Evolutionary conservation across 1,139 yeast species (phyloP).

Genomic region (Lodderomyces metapsilosis): DNA sequence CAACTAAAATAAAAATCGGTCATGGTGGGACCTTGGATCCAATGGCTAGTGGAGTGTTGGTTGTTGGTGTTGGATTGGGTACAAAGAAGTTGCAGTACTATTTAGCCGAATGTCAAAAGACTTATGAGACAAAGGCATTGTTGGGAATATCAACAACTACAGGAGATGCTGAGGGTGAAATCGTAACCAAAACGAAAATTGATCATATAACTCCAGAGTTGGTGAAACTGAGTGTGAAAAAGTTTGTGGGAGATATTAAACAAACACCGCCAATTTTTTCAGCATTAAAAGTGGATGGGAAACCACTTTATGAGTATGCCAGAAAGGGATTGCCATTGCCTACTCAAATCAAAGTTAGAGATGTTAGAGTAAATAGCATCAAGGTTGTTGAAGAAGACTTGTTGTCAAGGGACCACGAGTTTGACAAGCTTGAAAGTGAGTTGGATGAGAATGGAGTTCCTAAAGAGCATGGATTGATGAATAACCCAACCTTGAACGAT

Average conservation of each 20-base stretch:
- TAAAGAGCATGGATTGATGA: slow-evolving; percentile 43
- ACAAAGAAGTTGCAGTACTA: slow-evolving; percentile 78
- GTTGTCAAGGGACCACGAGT: slow-evolving; percentile 56
- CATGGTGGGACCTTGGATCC: slow-evolving; percentile 99
- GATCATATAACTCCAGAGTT: slow-evolving; percentile 58
- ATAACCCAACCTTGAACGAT: slow-evolving; percentile 62
- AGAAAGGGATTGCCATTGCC: slow-evolving; percentile 87
- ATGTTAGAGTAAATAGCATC: slow-evolving; percentile 59
- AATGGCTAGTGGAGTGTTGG: slow-evolving; percentile 87
- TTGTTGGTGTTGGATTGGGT: slow-evolving; percentile 87
- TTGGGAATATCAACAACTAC: slow-evolving; percentile 92
- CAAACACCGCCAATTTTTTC: slow-evolving; percentile 97
- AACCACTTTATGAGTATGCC: slow-evolving; percentile 91
- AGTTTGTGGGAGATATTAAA: slow-evolving; percentile 72
- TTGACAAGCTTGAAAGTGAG: slow-evolving; percentile 48
- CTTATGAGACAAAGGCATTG: slow-evolving; percentile 80
- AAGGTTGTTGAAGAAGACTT: slow-evolving; percentile 53
- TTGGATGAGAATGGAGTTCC: slow-evolving; percentile 53
- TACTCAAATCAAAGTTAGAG: slow-evolving; percentile 70
- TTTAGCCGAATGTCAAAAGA: slow-evolving; percentile 68
- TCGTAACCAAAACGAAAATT: slow-evolving; percentile 56
- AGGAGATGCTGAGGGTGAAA: slow-evolving; percentile 89
- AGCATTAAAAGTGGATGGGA: slow-evolving; percentile 92
- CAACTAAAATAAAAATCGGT: slow-evolving; percentile 79
- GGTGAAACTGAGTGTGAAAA: slow-evolving; percentile 49